Evolutionary conservation across 768 basidiomycete genomes (phyloP), one percentile per base, ranked within the genome.

Genomic region (Mrakia hoshinonis): DNA sequence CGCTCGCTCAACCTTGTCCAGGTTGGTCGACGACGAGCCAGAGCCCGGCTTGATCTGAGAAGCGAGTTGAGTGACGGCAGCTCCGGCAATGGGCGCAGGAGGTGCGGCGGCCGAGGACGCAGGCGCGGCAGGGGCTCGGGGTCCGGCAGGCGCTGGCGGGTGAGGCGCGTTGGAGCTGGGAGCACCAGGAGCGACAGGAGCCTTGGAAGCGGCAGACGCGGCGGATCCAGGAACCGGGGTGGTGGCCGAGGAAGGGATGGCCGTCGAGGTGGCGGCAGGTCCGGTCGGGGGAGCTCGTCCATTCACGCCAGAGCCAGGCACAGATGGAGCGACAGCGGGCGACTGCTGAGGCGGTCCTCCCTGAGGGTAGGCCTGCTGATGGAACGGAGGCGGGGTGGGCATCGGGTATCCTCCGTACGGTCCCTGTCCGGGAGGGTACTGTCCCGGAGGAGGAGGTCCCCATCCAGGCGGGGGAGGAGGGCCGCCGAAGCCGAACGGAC

Each of bases 1-100:
- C 11, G 70, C 65, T 20, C 66, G 70, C 54, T 72, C 70, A 18
- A 72, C 67, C 70, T 72, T 72, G 64, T 72, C 64, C 34, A 72
- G 70, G 58, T 72, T 72, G 55, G 65, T 61, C 46, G 58, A 55
- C 39, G 54, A 13, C 26, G 61, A 29, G 46, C 62, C 38, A 60
- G 52, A 31, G 4, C 54, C 36, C 18, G 68, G 60, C 34, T 62
- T 52, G 61, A 61, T 36, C 24, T 70, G n/a, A 31, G 60, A 29
- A 31, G 61, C 48, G 48, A 61, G 58, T 26, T 60, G 55, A 38
- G 69, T 18, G 47, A 65, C 63, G 29, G 43, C 47, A 4, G 47
- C 20, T 51, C 64, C 64, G 26, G 68, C 46, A 47, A 69, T 60
- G 22, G 58, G 68, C 38, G 66, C 48, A 18, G 67, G 67, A n/a